Conservation (phyloP, 2,329 filamentous ascomycete genomes). For the Sporothrix mexicana region DNA sequence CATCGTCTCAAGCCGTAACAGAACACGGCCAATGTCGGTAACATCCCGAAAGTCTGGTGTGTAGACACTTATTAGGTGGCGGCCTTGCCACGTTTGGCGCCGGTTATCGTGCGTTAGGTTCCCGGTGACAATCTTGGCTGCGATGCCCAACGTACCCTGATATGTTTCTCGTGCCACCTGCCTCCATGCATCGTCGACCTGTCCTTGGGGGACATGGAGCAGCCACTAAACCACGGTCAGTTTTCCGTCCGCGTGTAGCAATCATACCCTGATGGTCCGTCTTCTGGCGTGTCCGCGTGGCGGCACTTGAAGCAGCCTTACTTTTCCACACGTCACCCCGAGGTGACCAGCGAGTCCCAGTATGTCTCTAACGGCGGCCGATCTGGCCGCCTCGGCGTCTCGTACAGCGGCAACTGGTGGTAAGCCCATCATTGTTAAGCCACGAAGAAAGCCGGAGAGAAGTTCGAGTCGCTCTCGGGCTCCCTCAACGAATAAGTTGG, state of each 20-base stretch:
- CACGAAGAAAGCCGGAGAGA: slow-evolving; percentile 55
- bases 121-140: slow-evolving; percentile 73
- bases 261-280: too few relatives aligned
- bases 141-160: slow-evolving; percentile 71
- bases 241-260: background rate
- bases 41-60: slow-evolving; percentile 74
- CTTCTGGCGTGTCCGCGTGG: background rate
- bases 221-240: slow-evolving; percentile 65
- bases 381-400: slow-evolving; percentile 58
- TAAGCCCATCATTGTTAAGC: slow-evolving; percentile 49
- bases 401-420: slow-evolving; percentile 48
- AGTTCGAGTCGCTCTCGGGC: slow-evolving; percentile 59
- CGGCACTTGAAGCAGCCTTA: slow-evolving; percentile 41
- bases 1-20: slow-evolving; percentile 66
- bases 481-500: slow-evolving; percentile 56
- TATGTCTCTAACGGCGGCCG: slow-evolving; percentile 60
- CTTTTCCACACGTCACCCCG: slow-evolving; percentile 70
- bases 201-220: slow-evolving; percentile 63
- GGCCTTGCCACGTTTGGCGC: slow-evolving; percentile 51
- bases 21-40: slow-evolving; percentile 71
- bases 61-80: slow-evolving; percentile 76
- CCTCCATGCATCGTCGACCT: slow-evolving; percentile 69
- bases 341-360: slow-evolving; percentile 64
- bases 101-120: slow-evolving; percentile 44
- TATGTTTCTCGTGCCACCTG: slow-evolving; percentile 70